Evolutionary conservation across 352 stramenopile species (phyloP).

Genomic region (Phytophthora ohioensis): DNA sequence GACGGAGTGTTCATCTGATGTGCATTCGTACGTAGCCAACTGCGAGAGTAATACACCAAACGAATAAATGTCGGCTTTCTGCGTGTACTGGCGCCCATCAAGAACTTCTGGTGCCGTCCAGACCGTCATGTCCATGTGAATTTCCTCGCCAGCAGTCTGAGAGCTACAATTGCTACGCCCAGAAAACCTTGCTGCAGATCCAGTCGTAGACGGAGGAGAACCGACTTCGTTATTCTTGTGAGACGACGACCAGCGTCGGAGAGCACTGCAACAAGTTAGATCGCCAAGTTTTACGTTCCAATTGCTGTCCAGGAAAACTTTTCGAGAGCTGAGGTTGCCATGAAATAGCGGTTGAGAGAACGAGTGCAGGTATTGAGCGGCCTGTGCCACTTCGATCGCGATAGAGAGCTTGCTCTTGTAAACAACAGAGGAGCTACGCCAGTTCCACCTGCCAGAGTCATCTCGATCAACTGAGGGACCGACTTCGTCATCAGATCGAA

Average conservation of each 20-base stretch:
- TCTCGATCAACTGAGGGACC: background rate
- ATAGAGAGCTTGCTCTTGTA: slow-evolving; percentile 56
- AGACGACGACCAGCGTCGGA: slow-evolving; percentile 48
- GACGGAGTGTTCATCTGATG: slow-evolving; percentile 39
- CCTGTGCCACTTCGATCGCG: slow-evolving; percentile 47
- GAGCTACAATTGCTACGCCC: slow-evolving; percentile 28
- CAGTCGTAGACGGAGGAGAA: slow-evolving; percentile 6
- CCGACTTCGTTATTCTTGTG: slow-evolving; percentile 19
- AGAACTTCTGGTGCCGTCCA: slow-evolving; percentile 57
- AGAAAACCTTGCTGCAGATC: slow-evolving; percentile 8
- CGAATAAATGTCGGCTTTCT: slow-evolving; percentile 58
- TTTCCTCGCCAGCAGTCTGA: slow-evolving; percentile 24
- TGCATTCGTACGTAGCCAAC: slow-evolving; percentile 51
- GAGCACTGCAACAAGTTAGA: slow-evolving; percentile 51
- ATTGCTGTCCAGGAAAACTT: slow-evolving; percentile 48
- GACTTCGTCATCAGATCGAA: slow-evolving; percentile 10
- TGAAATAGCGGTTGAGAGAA: slow-evolving; percentile 50
- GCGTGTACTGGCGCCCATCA: slow-evolving; percentile 55
- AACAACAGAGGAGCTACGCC: slow-evolving; percentile 27
- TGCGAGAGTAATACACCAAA: slow-evolving; percentile 52
- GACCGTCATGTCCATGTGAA: slow-evolving; percentile 61
- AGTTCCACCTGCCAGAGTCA: slow-evolving; percentile 32
- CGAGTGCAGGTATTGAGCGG: slow-evolving; percentile 60
- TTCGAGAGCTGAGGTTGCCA: slow-evolving; percentile 54
- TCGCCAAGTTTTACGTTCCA: slow-evolving; percentile 59